phyloP scores from a whole-genome alignment of 2,329 filamentous ascomycete species.

The Xylaria hypoxylon region DNA sequence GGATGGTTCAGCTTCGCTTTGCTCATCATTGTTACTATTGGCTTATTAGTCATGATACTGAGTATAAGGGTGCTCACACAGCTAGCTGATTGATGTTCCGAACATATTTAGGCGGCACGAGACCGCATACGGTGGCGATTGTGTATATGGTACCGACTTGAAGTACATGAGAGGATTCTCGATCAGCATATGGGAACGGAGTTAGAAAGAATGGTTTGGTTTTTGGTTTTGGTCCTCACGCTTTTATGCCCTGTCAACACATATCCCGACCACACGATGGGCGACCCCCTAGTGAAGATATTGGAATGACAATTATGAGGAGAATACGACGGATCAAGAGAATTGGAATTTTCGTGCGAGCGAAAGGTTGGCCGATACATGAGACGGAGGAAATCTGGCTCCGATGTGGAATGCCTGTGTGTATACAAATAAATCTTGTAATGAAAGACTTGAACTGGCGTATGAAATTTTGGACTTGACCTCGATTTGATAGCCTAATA shows the following conservation, averaged over 20 bases:
- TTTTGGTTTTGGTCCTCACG: constrained; percentile 34
- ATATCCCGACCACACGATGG: constrained; percentile 2
- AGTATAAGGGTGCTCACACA: constrained; percentile 85
- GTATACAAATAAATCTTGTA: constrained; percentile 35
- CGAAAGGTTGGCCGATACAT: constrained; percentile 29
- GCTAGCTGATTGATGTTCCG: constrained; percentile 55
- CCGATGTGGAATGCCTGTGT: constrained; percentile 28
- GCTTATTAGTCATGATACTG: constrained; percentile 94
- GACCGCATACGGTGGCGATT: constrained; percentile 23
- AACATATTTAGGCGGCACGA: constrained; percentile 18
- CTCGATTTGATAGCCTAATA: constrained; percentile 2
- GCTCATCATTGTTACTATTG: constrained; percentile 95
- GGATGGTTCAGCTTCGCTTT: constrained; percentile 97
- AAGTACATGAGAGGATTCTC: constrained; percentile 38
- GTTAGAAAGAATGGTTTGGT: constrained; percentile 44
- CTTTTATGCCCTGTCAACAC: constrained; percentile 15
- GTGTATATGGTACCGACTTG: constrained; percentile 41
- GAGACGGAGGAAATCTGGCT: constrained; percentile 30
- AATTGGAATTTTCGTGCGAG: constrained; percentile 34
- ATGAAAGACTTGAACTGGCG: constrained; percentile 27
- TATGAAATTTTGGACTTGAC: constrained; percentile 13
- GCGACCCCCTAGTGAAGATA: constrained; percentile 11
- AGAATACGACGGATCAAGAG: constrained; percentile 25
- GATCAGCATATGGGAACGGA: constrained; percentile 48
- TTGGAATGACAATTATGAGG: constrained; percentile 29